Evolutionary conservation across 2,329 filamentous ascomycete species (phyloP), one percentile per base, ranked within the genome.

Genomic region (Fusarium kyushuense): DNA sequence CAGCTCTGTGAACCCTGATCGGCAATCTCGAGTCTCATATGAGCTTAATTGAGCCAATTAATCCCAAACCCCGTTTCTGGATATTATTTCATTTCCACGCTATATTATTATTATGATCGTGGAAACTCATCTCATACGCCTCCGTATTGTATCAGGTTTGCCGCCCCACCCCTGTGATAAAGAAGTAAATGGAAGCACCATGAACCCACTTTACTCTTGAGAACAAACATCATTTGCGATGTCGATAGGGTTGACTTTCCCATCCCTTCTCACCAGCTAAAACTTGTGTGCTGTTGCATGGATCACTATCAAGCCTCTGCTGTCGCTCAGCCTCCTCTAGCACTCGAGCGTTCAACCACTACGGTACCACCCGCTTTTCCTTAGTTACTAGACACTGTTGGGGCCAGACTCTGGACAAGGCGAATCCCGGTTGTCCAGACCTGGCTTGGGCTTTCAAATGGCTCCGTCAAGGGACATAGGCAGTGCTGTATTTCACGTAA

Each of bases 291-390:
- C 78, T 45, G 73, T 74, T 14, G 79, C 81, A 75, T 83, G 83
- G 59, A 83, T 78, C 46, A 83, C 81, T 30, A 86, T 84, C 67
- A 85, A 84, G 63, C 89, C 82, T 90, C 87, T 63, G 82, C 84
- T 48, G 86, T 89, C 63, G 87, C 84, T 87, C 88, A 90, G 4
- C 87, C 87, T 25, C 88, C 87, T 76, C 89, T 89, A 67, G 89
- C 23, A 51, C 88, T 75, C 89, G 89, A 67, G 89, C 89, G 69
- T 89, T 87, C 10, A 86, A 86, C 17, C 85, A 86, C 77, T 89
- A 86, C 38, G 86, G 79, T 74, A 84, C 79, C 21, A 89, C 87
- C 71, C 81, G 81, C 75, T 89, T 87, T 12, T 86, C 86, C 74
- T 89, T 86, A 6, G 89, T 87, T 74, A 27, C 6, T 27, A 81